phyloP scores from a whole-genome alignment of 2,329 filamentous ascomycete species.

The Aspergillus brasiliensis region DNA sequence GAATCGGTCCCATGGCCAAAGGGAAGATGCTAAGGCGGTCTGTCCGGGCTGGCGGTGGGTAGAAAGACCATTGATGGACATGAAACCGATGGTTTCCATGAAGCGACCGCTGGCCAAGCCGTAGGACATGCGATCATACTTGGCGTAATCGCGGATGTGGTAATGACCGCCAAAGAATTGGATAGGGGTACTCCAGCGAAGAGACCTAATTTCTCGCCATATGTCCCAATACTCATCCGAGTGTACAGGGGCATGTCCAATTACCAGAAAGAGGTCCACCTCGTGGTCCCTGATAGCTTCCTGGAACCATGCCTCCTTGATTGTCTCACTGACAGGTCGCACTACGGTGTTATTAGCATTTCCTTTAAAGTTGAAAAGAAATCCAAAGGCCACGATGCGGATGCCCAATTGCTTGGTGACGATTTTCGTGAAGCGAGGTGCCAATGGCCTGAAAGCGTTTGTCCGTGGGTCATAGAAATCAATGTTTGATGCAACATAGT shows the following conservation, averaged over 20 bases:
- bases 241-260: conserved; percentile 80
- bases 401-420: conserved; percentile 87
- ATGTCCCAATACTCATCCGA: conserved; percentile 78
- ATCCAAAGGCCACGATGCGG: conserved; percentile 84
- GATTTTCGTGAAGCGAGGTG: conserved; percentile 83
- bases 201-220: conserved; percentile 74
- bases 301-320: conserved; percentile 87
- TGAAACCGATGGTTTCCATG: conserved; percentile 92
- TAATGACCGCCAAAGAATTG: conserved; percentile 90
- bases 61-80: conserved; percentile 73
- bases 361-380: conserved; percentile 88
- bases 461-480: conserved; percentile 78
- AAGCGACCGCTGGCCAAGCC: conserved; percentile 87
- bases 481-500: conserved; percentile 88
- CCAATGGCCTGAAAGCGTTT: conserved; percentile 72
- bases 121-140: conserved; percentile 75
- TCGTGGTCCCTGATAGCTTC: conserved; percentile 76
- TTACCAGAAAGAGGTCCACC: conserved; percentile 82
- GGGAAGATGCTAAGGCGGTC: conserved; percentile 38
- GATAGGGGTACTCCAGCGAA: conserved; percentile 80
- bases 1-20: no score
- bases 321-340: conserved; percentile 73
- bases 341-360: conserved; percentile 92
- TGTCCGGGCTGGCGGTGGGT: conserved; percentile 39
- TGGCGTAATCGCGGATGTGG: conserved; percentile 81